Percentiles rank a stretch among this genome's conserved stretches.
These are phyloP conservation scores for Melaleuca alternifolia DNA, from an alignment of 345 rosid species.

Conservation along the genomic window DNA sequence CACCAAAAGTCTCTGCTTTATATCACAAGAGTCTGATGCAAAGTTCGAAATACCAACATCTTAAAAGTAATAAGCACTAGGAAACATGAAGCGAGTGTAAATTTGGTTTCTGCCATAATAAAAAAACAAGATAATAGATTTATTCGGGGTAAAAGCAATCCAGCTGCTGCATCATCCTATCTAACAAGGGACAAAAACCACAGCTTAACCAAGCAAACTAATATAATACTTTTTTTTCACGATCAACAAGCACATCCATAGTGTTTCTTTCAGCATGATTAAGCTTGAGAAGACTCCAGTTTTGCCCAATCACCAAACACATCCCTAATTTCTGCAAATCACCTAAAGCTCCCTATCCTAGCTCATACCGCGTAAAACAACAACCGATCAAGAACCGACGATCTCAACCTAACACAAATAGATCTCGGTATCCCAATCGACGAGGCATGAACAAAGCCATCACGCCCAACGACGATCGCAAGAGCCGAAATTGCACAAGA, in stretches of 20 bases:
- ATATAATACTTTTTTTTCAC: not conserved
- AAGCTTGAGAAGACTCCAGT: not conserved
- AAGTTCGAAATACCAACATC: rapidly evolving
- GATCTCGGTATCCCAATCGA: not conserved
- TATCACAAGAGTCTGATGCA: not conserved
- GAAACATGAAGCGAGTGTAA: not conserved
- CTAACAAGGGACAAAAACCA: not conserved
- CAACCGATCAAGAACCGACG: not conserved
- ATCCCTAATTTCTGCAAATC: not conserved
- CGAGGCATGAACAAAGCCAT: not conserved
- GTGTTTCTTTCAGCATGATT: not conserved
- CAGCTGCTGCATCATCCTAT: not conserved
- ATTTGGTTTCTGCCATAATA: not conserved
- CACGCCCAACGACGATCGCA: not conserved
- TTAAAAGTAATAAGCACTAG: not conserved
- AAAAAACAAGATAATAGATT: not conserved
- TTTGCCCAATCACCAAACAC: not conserved
- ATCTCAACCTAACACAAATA: not conserved
- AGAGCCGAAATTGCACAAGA: not conserved
- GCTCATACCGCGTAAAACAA: not conserved
- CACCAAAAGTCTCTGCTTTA: not conserved
- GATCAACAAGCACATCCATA: not conserved
- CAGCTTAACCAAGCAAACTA: not conserved
- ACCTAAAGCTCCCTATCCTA: not conserved
- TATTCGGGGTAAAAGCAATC: not conserved